A percentile compares a stretch with the other conserved stretches of the same genome.
Evolutionary conservation across 2,329 filamentous ascomycete genomes (phyloP).

Genomic region (Fusarium verrucosum): DNA sequence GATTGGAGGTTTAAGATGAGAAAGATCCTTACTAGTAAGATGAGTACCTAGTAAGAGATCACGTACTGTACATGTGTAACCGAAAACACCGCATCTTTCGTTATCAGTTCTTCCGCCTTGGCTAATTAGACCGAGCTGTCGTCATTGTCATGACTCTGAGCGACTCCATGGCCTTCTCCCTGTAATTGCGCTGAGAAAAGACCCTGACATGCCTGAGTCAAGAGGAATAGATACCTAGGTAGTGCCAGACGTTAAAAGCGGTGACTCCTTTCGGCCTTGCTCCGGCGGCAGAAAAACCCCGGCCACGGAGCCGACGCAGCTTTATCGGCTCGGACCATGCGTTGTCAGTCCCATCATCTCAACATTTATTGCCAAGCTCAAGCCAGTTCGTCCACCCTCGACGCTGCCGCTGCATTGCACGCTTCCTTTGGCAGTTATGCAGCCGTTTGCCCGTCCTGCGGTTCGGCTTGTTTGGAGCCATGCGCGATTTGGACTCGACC

Average conservation of each 20-base stretch:
- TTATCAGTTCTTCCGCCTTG: conserved; percentile 23
- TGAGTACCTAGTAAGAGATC: conserved; percentile 18
- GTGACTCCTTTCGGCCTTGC: conserved; percentile 23
- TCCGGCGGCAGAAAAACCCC: conserved; percentile 42
- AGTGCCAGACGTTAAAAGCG: conserved; percentile 27
- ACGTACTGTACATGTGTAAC: conserved; percentile 20
- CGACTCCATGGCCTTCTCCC: conserved; percentile 14
- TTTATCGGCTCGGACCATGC: conserved; percentile 41
- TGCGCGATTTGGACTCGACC: conserved; percentile 42
- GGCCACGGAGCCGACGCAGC: conserved; percentile 37
- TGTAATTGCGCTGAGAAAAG: conserved; percentile 12
- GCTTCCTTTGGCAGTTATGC: conserved; percentile 44
- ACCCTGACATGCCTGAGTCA: conserved; percentile 8
- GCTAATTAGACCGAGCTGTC: conserved; percentile 23
- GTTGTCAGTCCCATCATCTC: conserved; percentile 28
- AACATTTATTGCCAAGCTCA: conserved; percentile 28
- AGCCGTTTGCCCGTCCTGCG: conserved; percentile 48
- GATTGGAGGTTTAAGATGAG: conserved; percentile 35
- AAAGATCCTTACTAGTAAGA: conserved; percentile 20
- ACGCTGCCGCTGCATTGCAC: conserved; percentile 20
- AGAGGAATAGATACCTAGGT: not conserved
- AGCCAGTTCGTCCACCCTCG: conserved; percentile 20
- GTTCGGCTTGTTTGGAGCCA: conserved; percentile 46
- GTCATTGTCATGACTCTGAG: conserved; percentile 32
- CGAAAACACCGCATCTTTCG: conserved; percentile 36